Percentiles rank a stretch among this genome's conserved stretches.
Evolutionary conservation across 2,329 filamentous ascomycete species (phyloP).

Genomic region (Coleophoma crateriformis): DNA sequence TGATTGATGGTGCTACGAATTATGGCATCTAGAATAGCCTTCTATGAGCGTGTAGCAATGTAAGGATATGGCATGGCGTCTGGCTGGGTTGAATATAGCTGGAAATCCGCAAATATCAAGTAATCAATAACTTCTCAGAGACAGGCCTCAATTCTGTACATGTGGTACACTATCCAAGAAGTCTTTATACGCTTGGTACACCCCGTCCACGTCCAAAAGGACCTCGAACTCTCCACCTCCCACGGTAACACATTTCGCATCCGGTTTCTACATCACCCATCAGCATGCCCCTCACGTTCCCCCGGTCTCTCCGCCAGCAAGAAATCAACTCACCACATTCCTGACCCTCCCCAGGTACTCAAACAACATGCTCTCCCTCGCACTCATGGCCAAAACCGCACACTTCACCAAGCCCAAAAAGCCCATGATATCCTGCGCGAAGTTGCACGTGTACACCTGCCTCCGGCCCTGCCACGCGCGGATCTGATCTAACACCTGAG

Average conservation of each 20-base stretch:
- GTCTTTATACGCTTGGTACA: neutral
- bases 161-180: neutral
- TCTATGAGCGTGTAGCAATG: too few species aligned
- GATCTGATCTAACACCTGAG: neutral
- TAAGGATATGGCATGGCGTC: too few species aligned
- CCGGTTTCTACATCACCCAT: neutral
- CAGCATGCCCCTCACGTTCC: too few species aligned
- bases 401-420: neutral
- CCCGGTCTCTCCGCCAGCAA: neutral
- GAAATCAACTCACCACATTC: neutral
- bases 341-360: neutral
- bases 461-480: neutral
- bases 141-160: too few species aligned
- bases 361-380: neutral
- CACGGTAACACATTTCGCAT: neutral
- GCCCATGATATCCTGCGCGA: neutral
- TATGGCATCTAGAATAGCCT: too few species aligned
- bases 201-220: neutral
- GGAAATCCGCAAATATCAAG: too few species aligned
- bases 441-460: neutral
- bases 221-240: neutral
- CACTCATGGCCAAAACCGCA: neutral
- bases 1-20: slow-evolving; percentile 13
- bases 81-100: too few species aligned
- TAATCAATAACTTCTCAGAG: too few species aligned